Base-by-base conservation (phyloP, 2,329 filamentous ascomycete species). In the Ceratocystis cacaofunesta region DNA sequence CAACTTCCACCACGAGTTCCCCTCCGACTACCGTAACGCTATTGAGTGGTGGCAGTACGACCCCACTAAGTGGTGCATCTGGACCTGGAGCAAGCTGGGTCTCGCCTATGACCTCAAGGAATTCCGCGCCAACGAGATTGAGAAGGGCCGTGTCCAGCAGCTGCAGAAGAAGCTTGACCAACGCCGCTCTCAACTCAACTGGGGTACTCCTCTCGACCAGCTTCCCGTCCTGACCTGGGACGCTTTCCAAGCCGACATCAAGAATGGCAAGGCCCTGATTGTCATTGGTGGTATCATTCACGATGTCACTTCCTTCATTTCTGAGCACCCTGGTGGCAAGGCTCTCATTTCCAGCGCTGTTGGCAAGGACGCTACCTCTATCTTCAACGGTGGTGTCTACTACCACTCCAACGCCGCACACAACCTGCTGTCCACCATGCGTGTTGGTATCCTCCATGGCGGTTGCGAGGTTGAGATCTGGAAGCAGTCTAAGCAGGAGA, bases 1-100 rank as follows among this genome's bases (percentile, higher is more conserved):
- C 82, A 95, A 95, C 82, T 95, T 95, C 82, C 90, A 95, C 78
- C 90, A 95, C 81, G 90, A 95, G 76, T 95, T 95, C 78, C 90
- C 90, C 65, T 92, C 89, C 10, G 90, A 95, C 76, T 95, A 94
- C 84, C 89, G 90, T 74, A 95, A 95, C 74, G 90, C 89, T 68
- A 92, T 94, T 70, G 81, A 90, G 76, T 95, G 90, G 89, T 87
- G 85, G 78, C 90, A 95, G 74, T 95, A 95, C 73, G 90, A 95
- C 75, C 90, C 90, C 60, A 95, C 90, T 75, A 95, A 95, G 80
- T 94, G 90, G 89, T 82, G 78, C 73, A 95, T 95, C 79, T 90
- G 85, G 85, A 72, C 80, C 67, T 92, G 88, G 86, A 94, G 92
- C 83, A 84, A 87, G 76, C 77, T 92, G 65, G 89, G 90, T 67